A percentile compares a stretch with the other conserved stretches of the same genome.
Conservation (phyloP, 495 filamentous ascomycete genomes). For the Neurospora intermedia region DNA sequence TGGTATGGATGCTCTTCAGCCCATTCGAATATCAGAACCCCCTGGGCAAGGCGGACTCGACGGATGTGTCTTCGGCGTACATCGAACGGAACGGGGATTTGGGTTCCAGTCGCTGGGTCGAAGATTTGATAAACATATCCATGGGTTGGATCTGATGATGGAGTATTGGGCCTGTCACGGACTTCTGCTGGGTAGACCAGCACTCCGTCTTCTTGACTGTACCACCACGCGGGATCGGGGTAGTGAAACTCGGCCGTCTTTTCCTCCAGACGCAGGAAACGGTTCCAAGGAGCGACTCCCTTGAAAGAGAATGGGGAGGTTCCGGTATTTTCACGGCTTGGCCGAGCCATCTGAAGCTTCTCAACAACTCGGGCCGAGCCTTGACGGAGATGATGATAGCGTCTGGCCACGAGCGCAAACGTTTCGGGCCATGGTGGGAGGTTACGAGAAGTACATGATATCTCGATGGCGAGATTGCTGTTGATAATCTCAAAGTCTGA, state of each 20-base stretch:
- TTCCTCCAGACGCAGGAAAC: conserved; percentile 38
- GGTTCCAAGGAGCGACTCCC: conserved; percentile 45
- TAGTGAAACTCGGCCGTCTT: conserved; percentile 36
- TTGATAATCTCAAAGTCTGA: neutral
- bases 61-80: conserved; percentile 44
- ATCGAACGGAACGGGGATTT: conserved; percentile 45
- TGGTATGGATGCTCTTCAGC: conserved; percentile 48
- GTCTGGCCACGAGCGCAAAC: conserved; percentile 43
- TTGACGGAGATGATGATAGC: conserved; percentile 44
- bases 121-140: conserved; percentile 38
- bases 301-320: conserved; percentile 31
- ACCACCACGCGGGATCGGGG: conserved; percentile 48
- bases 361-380: conserved; percentile 40
- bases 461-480: conserved; percentile 8
- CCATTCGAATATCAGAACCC: conserved; percentile 55
- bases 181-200: conserved; percentile 41
- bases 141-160: neutral
- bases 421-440: conserved; percentile 27
- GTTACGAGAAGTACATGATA: neutral
- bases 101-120: conserved; percentile 40
- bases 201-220: conserved; percentile 43
- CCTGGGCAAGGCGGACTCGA: conserved; percentile 45
- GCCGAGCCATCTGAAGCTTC: conserved; percentile 29
- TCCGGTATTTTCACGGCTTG: conserved; percentile 1
- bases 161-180: conserved; percentile 14